Percentiles rank a stretch among this genome's conserved stretches.
Evolutionary conservation across 108 stramenopile genomes (phyloP).

Genomic region (Skeletonema costatum): DNA sequence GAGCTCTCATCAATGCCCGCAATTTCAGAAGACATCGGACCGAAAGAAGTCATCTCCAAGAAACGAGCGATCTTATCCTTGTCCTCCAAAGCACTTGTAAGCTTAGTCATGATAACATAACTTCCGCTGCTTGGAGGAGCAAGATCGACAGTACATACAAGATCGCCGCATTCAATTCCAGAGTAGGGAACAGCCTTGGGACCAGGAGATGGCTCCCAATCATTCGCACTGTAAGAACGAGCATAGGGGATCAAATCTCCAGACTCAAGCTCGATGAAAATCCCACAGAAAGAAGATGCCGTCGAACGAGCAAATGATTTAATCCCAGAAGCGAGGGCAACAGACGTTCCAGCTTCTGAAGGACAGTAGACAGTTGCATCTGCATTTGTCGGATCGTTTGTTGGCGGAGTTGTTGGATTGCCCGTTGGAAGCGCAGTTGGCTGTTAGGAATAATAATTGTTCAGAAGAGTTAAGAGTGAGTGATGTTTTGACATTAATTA

Average conservation of each 20-base stretch:
- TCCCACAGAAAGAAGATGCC: conserved; percentile 26
- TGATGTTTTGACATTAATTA: not conserved
- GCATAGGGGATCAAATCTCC: conserved; percentile 56
- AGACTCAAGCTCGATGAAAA: conserved; percentile 10
- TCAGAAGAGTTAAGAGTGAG: not conserved
- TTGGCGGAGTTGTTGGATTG: conserved; percentile 9
- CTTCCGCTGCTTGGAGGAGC: conserved; percentile 4
- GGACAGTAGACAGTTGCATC: conserved; percentile 5
- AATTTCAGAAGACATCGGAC: conserved; percentile 44
- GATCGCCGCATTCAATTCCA: conserved; percentile 1
- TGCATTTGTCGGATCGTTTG: not conserved
- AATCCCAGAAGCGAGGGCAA: not conserved
- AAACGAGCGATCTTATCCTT: conserved; percentile 51
- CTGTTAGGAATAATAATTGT: not conserved
- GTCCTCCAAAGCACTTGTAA: conserved; percentile 7
- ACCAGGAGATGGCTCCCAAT: conserved; percentile 66
- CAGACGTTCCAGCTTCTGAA: not conserved
- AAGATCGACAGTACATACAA: not conserved
- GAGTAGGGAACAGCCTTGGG: conserved; percentile 13
- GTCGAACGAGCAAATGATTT: not conserved
- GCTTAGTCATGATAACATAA: conserved; percentile 27
- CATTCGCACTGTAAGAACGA: conserved; percentile 63
- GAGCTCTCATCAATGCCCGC: conserved; percentile 6
- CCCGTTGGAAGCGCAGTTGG: not conserved
- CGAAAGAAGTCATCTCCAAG: conserved; percentile 66